Conservation (phyloP, 108 stramenopile genomes). For the Mayamaea pseudoterrestris region DNA sequence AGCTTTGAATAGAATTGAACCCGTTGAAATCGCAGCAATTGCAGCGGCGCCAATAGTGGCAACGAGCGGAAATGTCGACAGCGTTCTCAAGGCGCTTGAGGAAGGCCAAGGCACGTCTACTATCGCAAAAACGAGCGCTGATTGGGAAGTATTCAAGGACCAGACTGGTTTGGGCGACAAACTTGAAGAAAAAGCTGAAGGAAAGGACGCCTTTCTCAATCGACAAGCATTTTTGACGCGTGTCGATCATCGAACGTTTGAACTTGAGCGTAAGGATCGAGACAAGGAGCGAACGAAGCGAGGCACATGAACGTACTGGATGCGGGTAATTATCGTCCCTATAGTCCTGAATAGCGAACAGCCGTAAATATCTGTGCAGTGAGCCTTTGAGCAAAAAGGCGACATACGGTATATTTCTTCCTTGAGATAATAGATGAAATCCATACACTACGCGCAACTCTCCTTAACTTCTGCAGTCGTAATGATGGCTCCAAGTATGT, state of each 20-base stretch:
- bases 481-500: too few relatives aligned
- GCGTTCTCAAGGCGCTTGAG: conserved; percentile 45
- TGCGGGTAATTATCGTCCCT: too few relatives aligned
- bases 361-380: too few relatives aligned
- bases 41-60: neutral
- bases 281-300: conserved; percentile 50
- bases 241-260: conserved; percentile 72
- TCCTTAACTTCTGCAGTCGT: too few relatives aligned
- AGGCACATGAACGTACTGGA: too few relatives aligned
- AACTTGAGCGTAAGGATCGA: conserved; percentile 63
- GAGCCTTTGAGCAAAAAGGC: too few relatives aligned
- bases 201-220: conserved; percentile 74
- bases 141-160: conserved; percentile 88
- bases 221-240: conserved; percentile 81
- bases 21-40: conserved; percentile 4
- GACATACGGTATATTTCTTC: too few relatives aligned
- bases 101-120: conserved; percentile 64
- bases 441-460: too few relatives aligned
- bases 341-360: too few relatives aligned
- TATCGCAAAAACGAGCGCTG: conserved; percentile 69
- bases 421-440: too few relatives aligned
- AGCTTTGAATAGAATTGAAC: too few relatives aligned
- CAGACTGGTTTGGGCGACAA: conserved; percentile 61
- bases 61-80: conserved; percentile 31
- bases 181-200: conserved; percentile 56